These are phyloP conservation scores for Penicillium mononematosum DNA, from an alignment of 495 filamentous ascomycete species.

Conservation along the genomic window DNA sequence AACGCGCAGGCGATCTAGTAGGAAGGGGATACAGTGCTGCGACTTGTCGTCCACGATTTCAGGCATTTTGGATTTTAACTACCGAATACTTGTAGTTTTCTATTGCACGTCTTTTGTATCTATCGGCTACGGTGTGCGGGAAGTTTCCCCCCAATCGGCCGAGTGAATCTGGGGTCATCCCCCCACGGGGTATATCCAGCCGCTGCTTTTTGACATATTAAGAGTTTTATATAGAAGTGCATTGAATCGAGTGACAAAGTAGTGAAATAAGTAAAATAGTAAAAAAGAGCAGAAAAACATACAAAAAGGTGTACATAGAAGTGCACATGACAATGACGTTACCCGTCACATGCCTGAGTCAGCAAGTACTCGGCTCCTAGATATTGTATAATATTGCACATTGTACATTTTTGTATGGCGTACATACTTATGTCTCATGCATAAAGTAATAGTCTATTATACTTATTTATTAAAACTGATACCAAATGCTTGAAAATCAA, in stretches of 20 bases:
- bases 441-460: not conserved
- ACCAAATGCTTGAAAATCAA: too few relatives aligned
- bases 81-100: not conserved
- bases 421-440: not conserved
- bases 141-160: conserved; percentile 11
- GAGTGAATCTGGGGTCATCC: conserved; percentile 8
- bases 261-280: not conserved
- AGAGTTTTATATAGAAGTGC: not conserved
- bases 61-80: conserved; percentile 34
- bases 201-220: not conserved
- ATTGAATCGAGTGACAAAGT: not conserved
- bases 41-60: conserved; percentile 80
- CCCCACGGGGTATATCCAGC: conserved; percentile 10
- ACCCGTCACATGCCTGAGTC: conserved; percentile 37
- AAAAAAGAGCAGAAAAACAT: not conserved
- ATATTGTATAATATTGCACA: too few relatives aligned
- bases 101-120: not conserved
- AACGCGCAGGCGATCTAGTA: conserved; percentile 60
- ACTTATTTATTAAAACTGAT: too few relatives aligned
- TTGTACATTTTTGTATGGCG: too few relatives aligned
- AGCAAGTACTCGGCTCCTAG: conserved; percentile 23
- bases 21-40: conserved; percentile 81
- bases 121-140: conserved; percentile 4
- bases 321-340: conserved; percentile 30
- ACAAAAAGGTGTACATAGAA: not conserved